Evolutionary conservation across 257 asterid species (phyloP).

Genomic region (Ligustrum vulgare): DNA sequence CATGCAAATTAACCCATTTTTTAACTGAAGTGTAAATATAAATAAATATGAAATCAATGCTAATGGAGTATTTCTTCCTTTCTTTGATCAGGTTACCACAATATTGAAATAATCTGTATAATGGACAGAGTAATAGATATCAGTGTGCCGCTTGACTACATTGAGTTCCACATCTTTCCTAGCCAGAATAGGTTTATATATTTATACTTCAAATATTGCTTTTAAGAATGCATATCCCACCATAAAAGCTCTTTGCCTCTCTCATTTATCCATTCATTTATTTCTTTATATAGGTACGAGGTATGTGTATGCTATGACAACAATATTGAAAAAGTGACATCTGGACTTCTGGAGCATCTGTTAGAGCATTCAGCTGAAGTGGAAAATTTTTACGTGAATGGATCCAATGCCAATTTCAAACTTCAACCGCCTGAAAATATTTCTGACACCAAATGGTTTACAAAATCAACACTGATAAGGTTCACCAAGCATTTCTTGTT

Average conservation of each 20-base stretch:
- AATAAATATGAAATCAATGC: conserved; percentile 6
- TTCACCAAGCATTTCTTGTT: conserved; percentile 31
- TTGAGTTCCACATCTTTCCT: conserved; percentile 72
- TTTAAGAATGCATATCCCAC: not conserved
- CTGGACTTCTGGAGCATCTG: conserved; percentile 76
- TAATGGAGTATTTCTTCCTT: conserved; percentile 20
- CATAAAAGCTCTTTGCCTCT: not conserved
- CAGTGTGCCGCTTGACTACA: conserved; percentile 48
- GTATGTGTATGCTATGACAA: conserved; percentile 47
- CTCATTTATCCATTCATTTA: conserved; percentile 8
- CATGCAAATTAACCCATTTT: not conserved
- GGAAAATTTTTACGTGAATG: conserved; percentile 54
- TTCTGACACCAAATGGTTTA: conserved; percentile 63
- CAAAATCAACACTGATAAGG: conserved; percentile 74
- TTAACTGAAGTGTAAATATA: not conserved
- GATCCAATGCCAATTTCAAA: conserved; percentile 54
- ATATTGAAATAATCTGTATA: conserved; percentile 25
- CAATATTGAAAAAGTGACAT: conserved; percentile 55
- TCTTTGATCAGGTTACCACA: conserved; percentile 30
- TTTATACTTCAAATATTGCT: conserved; percentile 10
- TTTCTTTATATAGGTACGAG: conserved; percentile 62
- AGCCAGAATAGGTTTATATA: conserved; percentile 73
- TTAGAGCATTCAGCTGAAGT: conserved; percentile 59
- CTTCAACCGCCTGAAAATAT: conserved; percentile 50
- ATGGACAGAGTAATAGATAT: conserved; percentile 63